Evolutionary conservation across 768 basidiomycete species (phyloP).

Genomic region (Mycena galopus): DNA sequence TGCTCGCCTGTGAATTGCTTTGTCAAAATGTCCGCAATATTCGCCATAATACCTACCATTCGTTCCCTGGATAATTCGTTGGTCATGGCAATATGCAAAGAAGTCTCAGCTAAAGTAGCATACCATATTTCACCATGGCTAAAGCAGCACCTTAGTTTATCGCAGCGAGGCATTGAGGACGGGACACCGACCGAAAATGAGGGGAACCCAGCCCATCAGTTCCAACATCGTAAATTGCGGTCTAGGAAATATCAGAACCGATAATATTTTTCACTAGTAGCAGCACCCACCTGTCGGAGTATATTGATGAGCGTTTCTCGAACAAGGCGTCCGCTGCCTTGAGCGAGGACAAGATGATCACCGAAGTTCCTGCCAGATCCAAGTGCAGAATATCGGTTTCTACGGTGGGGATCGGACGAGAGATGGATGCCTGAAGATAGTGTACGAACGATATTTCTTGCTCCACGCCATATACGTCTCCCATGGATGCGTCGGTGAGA

Average conservation of each 20-base stretch:
- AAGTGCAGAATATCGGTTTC: conserved; percentile 28
- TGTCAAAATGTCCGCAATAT: neutral
- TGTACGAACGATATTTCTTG: conserved; percentile 14
- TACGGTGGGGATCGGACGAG: neutral
- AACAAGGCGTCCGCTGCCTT: conserved; percentile 11
- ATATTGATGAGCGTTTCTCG: conserved; percentile 16
- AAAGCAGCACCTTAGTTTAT: neutral
- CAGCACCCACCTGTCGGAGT: conserved; percentile 14
- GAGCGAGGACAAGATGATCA: conserved; percentile 24
- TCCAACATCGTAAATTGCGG: conserved; percentile 40
- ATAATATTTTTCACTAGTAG: neutral
- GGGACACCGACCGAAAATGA: conserved; percentile 37
- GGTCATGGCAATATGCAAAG: neutral
- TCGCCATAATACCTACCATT: conserved; percentile 28
- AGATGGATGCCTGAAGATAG: no score
- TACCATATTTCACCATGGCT: conserved; percentile 48
- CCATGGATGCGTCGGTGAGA: neutral
- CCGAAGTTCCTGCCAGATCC: conserved; percentile 8
- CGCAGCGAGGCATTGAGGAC: neutral
- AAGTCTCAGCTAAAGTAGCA: neutral
- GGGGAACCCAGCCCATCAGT: conserved; percentile 45
- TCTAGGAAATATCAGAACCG: neutral
- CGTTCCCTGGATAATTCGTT: conserved; percentile 22
- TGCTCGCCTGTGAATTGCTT: conserved; percentile 43
- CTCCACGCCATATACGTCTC: conserved; percentile 22